Conservation (phyloP, 1,139 yeast species). For the Protomyces inouyei region DNA sequence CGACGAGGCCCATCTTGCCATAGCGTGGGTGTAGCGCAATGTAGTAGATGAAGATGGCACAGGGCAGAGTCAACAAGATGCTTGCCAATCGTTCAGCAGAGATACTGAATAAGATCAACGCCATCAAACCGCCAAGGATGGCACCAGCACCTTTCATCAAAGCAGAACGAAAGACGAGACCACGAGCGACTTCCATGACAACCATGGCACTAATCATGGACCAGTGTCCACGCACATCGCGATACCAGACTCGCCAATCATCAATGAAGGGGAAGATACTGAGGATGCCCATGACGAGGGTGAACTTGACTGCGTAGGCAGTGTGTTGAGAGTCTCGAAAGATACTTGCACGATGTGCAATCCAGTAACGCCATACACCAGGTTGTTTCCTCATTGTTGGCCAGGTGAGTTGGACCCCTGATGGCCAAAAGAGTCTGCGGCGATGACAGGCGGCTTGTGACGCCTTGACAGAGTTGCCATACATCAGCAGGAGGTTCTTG, state of each 20-base stretch:
- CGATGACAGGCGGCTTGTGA: not conserved
- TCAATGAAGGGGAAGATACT: conserved; percentile 4
- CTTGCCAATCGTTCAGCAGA: not conserved
- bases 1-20: conserved; percentile 8
- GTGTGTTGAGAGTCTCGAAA: conserved; percentile 1
- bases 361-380: not conserved
- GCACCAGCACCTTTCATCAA: conserved; percentile 3
- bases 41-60: conserved; percentile 2
- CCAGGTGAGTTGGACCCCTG: not conserved
- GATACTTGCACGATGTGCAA: not conserved
- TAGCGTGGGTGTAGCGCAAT: conserved; percentile 3
- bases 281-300: conserved; percentile 6
- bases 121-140: conserved; percentile 3
- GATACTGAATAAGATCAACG: not conserved
- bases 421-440: not conserved
- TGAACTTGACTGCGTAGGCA: conserved; percentile 8
- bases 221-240: conserved; percentile 14
- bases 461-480: not conserved
- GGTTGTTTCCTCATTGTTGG: not conserved
- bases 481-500: not conserved
- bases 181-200: conserved; percentile 5
- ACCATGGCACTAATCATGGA: conserved; percentile 10
- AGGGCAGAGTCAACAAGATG: not conserved
- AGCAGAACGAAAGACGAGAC: not conserved
- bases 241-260: conserved; percentile 5